Base-by-base conservation (phyloP, 441 rosid genomes). In the Adansonia rubrostipa region DNA sequence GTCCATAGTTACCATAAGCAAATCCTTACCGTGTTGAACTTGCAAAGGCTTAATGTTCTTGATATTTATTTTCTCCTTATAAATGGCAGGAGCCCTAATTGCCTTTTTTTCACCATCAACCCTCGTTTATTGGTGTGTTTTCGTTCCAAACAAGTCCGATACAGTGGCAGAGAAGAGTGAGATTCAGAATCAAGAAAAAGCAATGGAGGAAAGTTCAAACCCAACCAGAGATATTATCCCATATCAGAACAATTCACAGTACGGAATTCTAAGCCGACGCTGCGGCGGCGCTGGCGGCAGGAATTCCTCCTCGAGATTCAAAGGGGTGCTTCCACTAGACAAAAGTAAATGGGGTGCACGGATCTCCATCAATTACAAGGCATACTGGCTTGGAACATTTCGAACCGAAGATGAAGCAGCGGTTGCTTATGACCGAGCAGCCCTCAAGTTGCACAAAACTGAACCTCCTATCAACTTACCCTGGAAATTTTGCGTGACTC, bases 401-500 rank as follows among this genome's bases (percentile, higher is more conserved):
- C 69, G 76, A 11, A 10, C 0, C 3, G 87, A 78, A 57, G 79
- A 75, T 68, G 87, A 85, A 20, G 87, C 85, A 24, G 84, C 80
- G 3, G 56, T 75, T 76, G 87, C 85, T 75, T 85, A 82, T 78
- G 85, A 82, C 9, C 69, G 82, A 78, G 84, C 87, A 54, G 80
- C 84, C 24, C 81, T 85, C 79, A 85, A 82, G 58, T 80, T 80
- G 71, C 78, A 63, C 19, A 80, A 76, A 82, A 57, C 80, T 60
- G 83, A 75, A 5, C 13, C 61, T n/a, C 14, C 47, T 28, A 60
- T 62, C 48, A 75, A 75, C 71, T 50, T 75, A 22, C 71, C 71
- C 9, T 10, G 6, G 19, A 24, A 15, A 11, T 17, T 62, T 6
- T 50, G 51, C 78, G 50, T 10, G 28, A 6, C n/a, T 48, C 47